phyloP scores from a whole-genome alignment of 148 eudicot genomes.

The Nyssa sinensis region DNA sequence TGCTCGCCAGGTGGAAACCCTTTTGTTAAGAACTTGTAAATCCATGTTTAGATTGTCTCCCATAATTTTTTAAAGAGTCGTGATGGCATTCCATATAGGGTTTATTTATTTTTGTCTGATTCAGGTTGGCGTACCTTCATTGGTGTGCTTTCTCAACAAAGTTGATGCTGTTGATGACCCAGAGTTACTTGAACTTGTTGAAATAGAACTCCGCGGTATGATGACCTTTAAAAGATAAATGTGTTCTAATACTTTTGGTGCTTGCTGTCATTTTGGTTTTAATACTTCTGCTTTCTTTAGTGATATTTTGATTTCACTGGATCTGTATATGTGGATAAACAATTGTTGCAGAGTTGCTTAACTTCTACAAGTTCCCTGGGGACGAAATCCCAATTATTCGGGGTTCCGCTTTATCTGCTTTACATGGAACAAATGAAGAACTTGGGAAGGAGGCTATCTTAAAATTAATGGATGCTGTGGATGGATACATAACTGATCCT shows the following conservation, averaged over 20 bases:
- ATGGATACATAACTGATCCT: conserved; percentile 84
- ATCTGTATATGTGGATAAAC: neutral
- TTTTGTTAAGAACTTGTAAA: too few species aligned
- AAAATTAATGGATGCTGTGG: conserved; percentile 93
- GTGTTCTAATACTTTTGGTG: conserved; percentile 16
- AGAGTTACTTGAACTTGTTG: conserved; percentile 88
- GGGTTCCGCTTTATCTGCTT: conserved; percentile 87
- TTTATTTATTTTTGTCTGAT: neutral
- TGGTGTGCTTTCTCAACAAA: conserved; percentile 87
- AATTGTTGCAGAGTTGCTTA: conserved; percentile 65
- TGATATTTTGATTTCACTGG: neutral
- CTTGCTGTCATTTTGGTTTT: neutral
- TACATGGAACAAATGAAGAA: conserved; percentile 82
- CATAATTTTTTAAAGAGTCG: neutral
- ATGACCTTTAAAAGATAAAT: too few species aligned
- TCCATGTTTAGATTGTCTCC: neutral
- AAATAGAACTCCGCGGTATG: conserved; percentile 75
- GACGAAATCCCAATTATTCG: conserved; percentile 82
- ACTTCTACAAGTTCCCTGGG: conserved; percentile 89
- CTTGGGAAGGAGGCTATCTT: conserved; percentile 77
- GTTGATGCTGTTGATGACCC: conserved; percentile 86
- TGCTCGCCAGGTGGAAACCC: too few species aligned
- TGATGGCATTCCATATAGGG: neutral
- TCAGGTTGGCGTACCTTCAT: conserved; percentile 93
- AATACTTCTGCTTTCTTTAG: neutral